Base-by-base conservation (phyloP, 2,329 filamentous ascomycete species). In the Phialemoniopsis sp. region DNA sequence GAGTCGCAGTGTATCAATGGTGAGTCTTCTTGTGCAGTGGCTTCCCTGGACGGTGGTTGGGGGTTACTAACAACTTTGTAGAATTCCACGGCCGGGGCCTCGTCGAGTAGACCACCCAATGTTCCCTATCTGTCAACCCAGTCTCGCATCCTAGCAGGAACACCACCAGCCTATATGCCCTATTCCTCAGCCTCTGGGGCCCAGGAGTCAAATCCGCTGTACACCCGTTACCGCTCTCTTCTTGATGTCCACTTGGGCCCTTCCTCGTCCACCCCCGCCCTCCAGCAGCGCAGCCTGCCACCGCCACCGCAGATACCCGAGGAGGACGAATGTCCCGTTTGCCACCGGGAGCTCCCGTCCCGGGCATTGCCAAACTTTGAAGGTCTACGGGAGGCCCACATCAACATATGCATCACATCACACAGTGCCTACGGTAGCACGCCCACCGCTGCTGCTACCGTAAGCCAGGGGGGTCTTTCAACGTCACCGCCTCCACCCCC, bases 291-390 rank as follows among this genome's bases (percentile, higher is more conserved):
- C 28, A 49, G 43, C 21, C 46, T 49, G 30, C 66, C 62, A 17
- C 63, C 59, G 19, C 53, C 62, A 29, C 67, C 63, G 1, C 58
- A 56, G 15, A 70, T 76, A 51, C 68, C 72, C 6, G 87, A 90
- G 56, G 86, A 89, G 54, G 86, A 90, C 54, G 83, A 88, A 51
- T 91, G 87, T 45, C 86, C 86, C 1, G 76, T 90, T 33, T 91
- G 87, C 51, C 85, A 87, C 52, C 63, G 69, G 29, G 84, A 89
- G 59, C 69, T 89, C 4, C 85, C 86, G 1, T 73, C 78, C 3
- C 66, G 68, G 14, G 58, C 57, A 5, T 64, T 82, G 3, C 57
- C 70, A 3, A 70, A 80, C 44, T 77, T 64, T 40, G 77, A 82
- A 50, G 47, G 58, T 4, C 62, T 75, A 12, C 71, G 80, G 26